Percentiles rank a stretch among this genome's conserved stretches.
These are phyloP conservation scores for Neopestalotiopsis sp. DNA, from an alignment of 2,329 filamentous ascomycete genomes.

Conservation along the genomic window DNA sequence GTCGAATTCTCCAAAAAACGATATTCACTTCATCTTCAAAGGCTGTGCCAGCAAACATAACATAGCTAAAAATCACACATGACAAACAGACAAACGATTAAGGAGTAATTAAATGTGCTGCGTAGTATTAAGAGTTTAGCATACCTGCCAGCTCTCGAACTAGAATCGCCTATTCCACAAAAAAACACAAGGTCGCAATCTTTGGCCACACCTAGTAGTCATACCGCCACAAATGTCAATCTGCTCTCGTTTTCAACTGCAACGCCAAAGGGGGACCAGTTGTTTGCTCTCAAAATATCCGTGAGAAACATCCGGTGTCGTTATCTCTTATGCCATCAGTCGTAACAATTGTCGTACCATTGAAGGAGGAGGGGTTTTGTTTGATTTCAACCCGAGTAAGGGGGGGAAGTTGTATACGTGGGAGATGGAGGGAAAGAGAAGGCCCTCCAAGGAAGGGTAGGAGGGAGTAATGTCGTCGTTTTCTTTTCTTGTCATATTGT, in stretches of 20 bases:
- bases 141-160: constrained; percentile 8
- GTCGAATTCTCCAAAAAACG: too few relatives aligned
- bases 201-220: constrained; percentile 1
- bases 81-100: background rate
- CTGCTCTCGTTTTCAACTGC: constrained; percentile 15
- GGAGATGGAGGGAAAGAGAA: background rate
- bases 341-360: constrained; percentile 18
- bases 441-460: constrained; percentile 3
- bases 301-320: constrained; percentile 16
- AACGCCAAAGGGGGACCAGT: constrained; percentile 17
- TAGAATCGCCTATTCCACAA: constrained; percentile 14
- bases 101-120: background rate
- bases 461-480: constrained; percentile 1
- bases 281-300: constrained; percentile 16
- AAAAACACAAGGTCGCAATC: constrained; percentile 13
- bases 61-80: background rate
- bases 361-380: background rate
- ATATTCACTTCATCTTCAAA: too few relatives aligned
- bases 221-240: constrained; percentile 9
- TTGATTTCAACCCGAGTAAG: too few relatives aligned
- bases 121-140: background rate
- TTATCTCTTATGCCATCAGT: constrained; percentile 22
- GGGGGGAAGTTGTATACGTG: background rate
- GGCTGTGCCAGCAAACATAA: background rate
- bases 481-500: background rate